Base-by-base conservation (phyloP, 2,329 filamentous ascomycete genomes). In the Clonostachys sp. region DNA sequence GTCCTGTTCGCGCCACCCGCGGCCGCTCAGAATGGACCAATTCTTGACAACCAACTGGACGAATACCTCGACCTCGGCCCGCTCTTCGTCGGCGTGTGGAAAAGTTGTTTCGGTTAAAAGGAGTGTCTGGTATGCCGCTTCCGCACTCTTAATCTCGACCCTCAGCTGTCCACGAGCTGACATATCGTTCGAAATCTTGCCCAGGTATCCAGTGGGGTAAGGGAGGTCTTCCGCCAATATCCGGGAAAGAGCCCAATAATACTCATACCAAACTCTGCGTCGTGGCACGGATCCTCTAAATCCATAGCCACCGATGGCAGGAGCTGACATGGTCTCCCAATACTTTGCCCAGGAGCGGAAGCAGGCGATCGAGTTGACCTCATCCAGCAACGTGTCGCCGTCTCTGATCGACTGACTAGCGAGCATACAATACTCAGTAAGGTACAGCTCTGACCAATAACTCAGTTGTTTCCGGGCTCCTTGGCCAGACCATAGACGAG, bases 21-120 rank as follows among this genome's bases (percentile, higher is more conserved):
- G 80, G 8, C 91, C 89, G 56, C 87, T 90, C 8, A 96, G 67
- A 34, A 94, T 74, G 44, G 80, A 74, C 94, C 94, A 99, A 62
- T 97, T 97, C 53, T 74, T 76, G 60, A 95, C 84, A 10, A 90
- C 87, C 46, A 86, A 78, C 52, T 87, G 80, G 17, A 91, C 83
- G 76, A 94, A 97, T 9, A 74, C 72, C 62, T 97, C 92, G 4
- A 97, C 81, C 60, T 92, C 87, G 41, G 79, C 72, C 49, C 91
- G 90, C 45, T 81, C 77, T 57, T 94, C 83, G 40, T 88, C 86
- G 1, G 94, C 91, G 55, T 83, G 86, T 0, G 94, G 94, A 57
- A 99, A 99, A 30, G 78, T 76, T 0, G 87, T 88, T 61, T 95
- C 89, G 48, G 78, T 79, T 5, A 96, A 74, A 24, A 99, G 71